Evolutionary conservation across 2,329 filamentous ascomycete genomes (phyloP).

Genomic region (Sporothrix inflata): DNA sequence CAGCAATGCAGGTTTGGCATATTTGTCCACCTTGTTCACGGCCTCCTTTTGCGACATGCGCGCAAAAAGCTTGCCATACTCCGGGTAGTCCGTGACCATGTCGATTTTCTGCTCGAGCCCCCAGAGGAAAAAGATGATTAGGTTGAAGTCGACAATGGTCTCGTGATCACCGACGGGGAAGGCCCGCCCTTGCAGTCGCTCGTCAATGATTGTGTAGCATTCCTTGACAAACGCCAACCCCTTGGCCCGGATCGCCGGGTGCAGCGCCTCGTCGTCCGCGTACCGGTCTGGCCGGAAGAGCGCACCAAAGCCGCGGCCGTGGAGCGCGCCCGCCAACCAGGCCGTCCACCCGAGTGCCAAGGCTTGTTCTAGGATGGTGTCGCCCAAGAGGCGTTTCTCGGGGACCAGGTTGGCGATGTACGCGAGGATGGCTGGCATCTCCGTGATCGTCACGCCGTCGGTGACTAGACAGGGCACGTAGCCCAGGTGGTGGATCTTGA

Average conservation of each 20-base stretch:
- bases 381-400: slow-evolving; percentile 1
- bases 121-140: background rate
- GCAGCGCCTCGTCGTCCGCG: background rate
- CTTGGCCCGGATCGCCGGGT: background rate
- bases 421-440: slow-evolving; percentile 8
- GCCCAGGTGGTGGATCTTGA: background rate
- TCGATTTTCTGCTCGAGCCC: background rate
- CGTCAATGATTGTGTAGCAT: background rate
- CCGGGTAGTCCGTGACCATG: background rate
- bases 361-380: background rate
- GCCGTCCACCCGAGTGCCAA: background rate
- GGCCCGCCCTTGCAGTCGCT: background rate
- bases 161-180: background rate
- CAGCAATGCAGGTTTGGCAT: background rate
- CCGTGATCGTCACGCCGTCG: background rate
- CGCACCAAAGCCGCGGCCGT: background rate
- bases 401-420: background rate
- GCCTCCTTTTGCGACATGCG: slow-evolving; percentile 5
- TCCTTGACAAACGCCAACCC: background rate
- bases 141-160: background rate
- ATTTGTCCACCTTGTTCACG: background rate
- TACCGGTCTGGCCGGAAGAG: background rate
- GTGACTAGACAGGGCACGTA: background rate
- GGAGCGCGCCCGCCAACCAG: background rate
- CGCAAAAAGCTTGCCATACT: background rate